Evolutionary conservation across 805 yeast species (phyloP).

Genomic region (Saccharomycopsis selenospora): DNA sequence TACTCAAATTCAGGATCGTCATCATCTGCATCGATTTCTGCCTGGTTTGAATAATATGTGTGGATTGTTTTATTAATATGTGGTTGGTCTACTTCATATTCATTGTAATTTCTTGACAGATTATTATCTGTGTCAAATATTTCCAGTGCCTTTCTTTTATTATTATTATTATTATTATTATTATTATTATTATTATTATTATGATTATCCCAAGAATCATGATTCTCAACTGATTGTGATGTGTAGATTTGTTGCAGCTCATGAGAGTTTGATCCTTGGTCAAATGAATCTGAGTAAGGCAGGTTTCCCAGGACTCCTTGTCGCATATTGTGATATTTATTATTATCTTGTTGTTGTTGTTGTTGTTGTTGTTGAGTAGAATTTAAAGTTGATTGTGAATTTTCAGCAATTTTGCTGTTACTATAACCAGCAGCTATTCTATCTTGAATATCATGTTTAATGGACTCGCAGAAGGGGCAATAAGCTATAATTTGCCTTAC

Average conservation of each 20-base stretch:
- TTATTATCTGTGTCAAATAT: neutral
- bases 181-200: neutral
- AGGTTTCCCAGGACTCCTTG: neutral
- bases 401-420: neutral
- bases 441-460: neutral
- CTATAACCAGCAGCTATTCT: neutral
- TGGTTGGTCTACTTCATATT: too few species aligned
- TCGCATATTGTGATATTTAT: too few species aligned
- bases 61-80: conserved; percentile 1
- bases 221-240: too few species aligned
- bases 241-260: too few species aligned
- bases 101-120: too few species aligned
- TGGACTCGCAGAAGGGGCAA: conserved; percentile 35
- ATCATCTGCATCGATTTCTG: conserved; percentile 16
- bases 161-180: neutral
- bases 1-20: conserved; percentile 4
- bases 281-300: neutral
- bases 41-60: conserved; percentile 8
- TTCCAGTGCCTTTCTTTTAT: neutral
- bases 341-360: neutral
- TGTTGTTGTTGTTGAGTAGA: neutral
- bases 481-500: conserved; percentile 70
- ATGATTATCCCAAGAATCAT: neutral
- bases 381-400: neutral
- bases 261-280: neutral